Evolutionary conservation across 2,329 filamentous ascomycete species (phyloP).

Genomic region (Pyrenophora teres): DNA sequence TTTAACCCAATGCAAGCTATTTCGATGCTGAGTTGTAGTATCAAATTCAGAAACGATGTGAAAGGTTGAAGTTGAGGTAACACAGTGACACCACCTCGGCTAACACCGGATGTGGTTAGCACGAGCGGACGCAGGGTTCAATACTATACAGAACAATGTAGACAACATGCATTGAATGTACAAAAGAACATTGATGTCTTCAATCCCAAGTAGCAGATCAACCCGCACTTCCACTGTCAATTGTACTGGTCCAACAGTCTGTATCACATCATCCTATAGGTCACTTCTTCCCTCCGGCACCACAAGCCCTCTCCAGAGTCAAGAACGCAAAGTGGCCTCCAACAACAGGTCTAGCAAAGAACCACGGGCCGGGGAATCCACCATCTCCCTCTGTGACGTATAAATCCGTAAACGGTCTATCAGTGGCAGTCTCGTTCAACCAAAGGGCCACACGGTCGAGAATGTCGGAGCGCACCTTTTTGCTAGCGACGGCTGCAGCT

Average conservation of each 20-base stretch:
- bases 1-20: neutral
- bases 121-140: too few relatives aligned
- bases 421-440: slow-evolving; percentile 80
- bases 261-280: neutral
- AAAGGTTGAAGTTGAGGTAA: too few relatives aligned
- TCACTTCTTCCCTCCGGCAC: slow-evolving; percentile 51
- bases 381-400: slow-evolving; percentile 80
- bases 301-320: slow-evolving; percentile 79
- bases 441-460: slow-evolving; percentile 74
- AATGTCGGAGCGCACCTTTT: slow-evolving; percentile 70
- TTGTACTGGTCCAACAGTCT: neutral
- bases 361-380: slow-evolving; percentile 73
- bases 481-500: slow-evolving; percentile 76
- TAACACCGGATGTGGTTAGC: too few relatives aligned
- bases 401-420: slow-evolving; percentile 78
- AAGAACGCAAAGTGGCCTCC: slow-evolving; percentile 86
- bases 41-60: too few relatives aligned
- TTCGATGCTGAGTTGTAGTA: too few relatives aligned
- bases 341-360: slow-evolving; percentile 82
- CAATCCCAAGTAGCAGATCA: neutral
- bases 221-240: neutral
- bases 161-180: too few relatives aligned
- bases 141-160: too few relatives aligned
- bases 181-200: too few relatives aligned
- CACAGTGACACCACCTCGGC: too few relatives aligned